Conservation (phyloP, 108 stramenopile species). For the Mediolabrus comicus region DNA sequence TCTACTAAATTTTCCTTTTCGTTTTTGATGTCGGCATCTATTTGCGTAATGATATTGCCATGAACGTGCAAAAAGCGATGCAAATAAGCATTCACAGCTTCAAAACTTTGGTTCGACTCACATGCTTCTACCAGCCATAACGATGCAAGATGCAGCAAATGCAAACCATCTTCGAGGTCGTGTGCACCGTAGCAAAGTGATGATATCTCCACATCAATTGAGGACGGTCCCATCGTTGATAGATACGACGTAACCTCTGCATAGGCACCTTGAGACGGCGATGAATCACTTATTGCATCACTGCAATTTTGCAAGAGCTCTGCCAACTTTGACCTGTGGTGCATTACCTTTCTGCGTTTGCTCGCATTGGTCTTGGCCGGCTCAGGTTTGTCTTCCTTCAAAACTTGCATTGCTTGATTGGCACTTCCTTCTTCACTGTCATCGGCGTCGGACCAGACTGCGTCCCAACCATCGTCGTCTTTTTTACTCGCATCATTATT, state of each 20-base stretch:
- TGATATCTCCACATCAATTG: conserved; percentile 91
- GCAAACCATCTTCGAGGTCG: conserved; percentile 84
- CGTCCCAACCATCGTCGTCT: conserved; percentile 79
- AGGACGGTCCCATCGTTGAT: conserved; percentile 76
- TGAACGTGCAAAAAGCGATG: conserved; percentile 84
- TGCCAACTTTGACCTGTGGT: conserved; percentile 73
- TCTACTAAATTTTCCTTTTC: conserved; percentile 5
- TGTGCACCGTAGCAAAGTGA: conserved; percentile 83
- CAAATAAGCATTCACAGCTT: conserved; percentile 86
- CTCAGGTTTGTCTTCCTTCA: conserved; percentile 15
- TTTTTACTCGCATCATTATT: conserved; percentile 24
- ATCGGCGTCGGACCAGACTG: conserved; percentile 77
- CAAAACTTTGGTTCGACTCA: conserved; percentile 73
- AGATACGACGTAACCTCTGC: conserved; percentile 71
- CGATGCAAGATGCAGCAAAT: conserved; percentile 61
- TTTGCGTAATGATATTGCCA: conserved; percentile 58
- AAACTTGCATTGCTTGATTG: conserved; percentile 10
- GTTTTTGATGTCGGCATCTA: conserved; percentile 40
- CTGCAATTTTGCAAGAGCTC: conserved; percentile 61
- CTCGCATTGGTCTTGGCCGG: conserved; percentile 31
- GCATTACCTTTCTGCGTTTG: conserved; percentile 57
- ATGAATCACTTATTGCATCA: conserved; percentile 13
- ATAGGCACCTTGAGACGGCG: conserved; percentile 24
- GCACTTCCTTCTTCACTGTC: conserved; percentile 41
- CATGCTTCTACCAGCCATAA: conserved; percentile 77